Conservation (phyloP, 2,329 filamentous ascomycete genomes). For the Calycina herbarum region DNA sequence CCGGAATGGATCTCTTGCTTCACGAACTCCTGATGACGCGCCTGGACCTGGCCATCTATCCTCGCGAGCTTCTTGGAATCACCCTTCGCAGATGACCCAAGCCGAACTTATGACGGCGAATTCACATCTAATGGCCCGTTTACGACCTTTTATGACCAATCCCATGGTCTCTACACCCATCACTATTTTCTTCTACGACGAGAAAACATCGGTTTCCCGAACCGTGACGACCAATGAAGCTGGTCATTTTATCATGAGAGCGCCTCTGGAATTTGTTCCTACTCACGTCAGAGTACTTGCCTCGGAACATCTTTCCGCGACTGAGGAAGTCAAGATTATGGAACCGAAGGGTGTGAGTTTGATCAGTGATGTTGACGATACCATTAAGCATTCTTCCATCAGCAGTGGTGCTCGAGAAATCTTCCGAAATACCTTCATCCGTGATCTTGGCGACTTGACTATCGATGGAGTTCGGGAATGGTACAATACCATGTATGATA, state of each 20-base stretch:
- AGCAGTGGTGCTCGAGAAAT: constrained; percentile 85
- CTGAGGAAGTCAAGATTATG: constrained; percentile 74
- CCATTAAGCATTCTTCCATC: constrained; percentile 94
- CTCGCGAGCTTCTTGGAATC: constrained; percentile 45
- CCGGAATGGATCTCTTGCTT: constrained; percentile 24
- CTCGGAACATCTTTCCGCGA: constrained; percentile 79
- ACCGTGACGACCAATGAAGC: constrained; percentile 84
- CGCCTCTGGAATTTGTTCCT: constrained; percentile 83
- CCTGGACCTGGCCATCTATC: constrained; percentile 41
- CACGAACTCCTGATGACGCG: constrained; percentile 30
- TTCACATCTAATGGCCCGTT: constrained; percentile 79
- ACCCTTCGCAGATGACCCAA: constrained; percentile 63
- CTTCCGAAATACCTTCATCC: constrained; percentile 92
- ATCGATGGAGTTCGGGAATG: constrained; percentile 87
- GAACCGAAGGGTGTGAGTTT: constrained; percentile 81
- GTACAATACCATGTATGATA: constrained; percentile 74
- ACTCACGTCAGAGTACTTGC: constrained; percentile 87
- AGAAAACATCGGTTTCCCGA: constrained; percentile 75
- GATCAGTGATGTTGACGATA: constrained; percentile 98
- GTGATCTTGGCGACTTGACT: constrained; percentile 76
- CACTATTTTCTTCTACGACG: constrained; percentile 94
- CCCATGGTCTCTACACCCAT: constrained; percentile 76
- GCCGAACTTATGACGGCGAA: constrained; percentile 80
- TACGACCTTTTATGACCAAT: constrained; percentile 87
- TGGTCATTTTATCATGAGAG: constrained; percentile 82